Conservation (phyloP, 2,329 filamentous ascomycete genomes). For the Apiospora malaysiana region DNA sequence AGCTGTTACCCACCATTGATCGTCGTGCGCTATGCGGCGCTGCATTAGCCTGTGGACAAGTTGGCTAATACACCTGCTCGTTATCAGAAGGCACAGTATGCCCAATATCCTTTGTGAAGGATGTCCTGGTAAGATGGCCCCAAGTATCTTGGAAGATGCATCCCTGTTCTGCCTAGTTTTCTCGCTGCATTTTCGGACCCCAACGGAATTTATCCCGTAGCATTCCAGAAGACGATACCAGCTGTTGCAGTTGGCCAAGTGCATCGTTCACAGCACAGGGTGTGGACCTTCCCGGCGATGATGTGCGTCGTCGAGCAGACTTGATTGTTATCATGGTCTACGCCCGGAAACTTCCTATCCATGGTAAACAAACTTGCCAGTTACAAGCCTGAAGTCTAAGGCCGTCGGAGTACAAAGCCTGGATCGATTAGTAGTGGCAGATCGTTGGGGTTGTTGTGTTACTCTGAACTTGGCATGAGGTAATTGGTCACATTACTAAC, state of each 20-base stretch:
- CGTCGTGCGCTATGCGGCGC: conserved; percentile 22
- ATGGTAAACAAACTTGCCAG: conserved; percentile 6
- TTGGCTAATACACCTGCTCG: conserved; percentile 45
- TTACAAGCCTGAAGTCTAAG: neutral
- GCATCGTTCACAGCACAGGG: neutral
- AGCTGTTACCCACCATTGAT: conserved; percentile 23
- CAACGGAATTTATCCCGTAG: neutral
- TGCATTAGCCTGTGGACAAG: conserved; percentile 42
- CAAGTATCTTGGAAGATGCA: neutral
- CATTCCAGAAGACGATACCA: conserved; percentile 9
- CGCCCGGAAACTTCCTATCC: neutral
- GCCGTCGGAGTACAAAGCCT: neutral
- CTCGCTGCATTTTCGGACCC: neutral
- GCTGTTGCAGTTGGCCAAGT: conserved; percentile 22
- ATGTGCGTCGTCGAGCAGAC: neutral
- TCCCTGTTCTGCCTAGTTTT: conserved; percentile 26
- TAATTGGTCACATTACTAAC: conserved; percentile 4
- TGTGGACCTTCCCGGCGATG: conserved; percentile 12
- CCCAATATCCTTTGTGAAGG: conserved; percentile 84
- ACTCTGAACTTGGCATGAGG: neutral
- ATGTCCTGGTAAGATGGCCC: conserved; percentile 71
- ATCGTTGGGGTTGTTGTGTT: neutral
- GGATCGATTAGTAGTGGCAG: neutral
- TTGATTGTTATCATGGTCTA: neutral
- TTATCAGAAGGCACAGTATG: conserved; percentile 78